Conservation (phyloP, 139 green algal species). For the Diplosphaera chodatii region DNA sequence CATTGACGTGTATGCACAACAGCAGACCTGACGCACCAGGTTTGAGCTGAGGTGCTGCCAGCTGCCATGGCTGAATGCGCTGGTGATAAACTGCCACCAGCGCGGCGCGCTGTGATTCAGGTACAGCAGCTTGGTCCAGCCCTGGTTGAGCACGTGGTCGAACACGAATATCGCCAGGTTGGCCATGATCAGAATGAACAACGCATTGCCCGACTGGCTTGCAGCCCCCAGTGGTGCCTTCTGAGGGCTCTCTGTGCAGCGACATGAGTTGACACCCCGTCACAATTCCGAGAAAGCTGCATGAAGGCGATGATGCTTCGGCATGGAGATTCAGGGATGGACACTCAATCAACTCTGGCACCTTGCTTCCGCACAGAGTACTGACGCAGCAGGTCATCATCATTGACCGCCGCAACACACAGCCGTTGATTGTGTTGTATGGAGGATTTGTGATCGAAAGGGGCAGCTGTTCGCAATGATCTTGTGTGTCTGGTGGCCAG, state of each 20-base stretch:
- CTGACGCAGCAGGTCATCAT: not conserved
- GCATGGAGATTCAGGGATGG: no score
- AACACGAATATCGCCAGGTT: not conserved
- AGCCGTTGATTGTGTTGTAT: not conserved
- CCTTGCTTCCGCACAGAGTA: no score
- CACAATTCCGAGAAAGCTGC: no score
- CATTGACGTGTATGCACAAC: no score
- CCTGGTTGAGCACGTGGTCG: not conserved
- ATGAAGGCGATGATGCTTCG: no score
- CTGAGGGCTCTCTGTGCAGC: not conserved
- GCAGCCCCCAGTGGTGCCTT: conserved; percentile 12
- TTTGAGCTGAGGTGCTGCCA: not conserved
- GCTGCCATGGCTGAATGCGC: not conserved
- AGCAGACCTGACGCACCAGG: not conserved
- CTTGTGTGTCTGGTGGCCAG: no score
- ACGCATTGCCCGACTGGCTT: not conserved
- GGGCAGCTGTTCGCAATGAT: no score
- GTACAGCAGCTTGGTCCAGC: not conserved
- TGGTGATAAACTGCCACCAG: not conserved
- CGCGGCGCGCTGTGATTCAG: not conserved
- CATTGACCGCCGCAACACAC: not conserved
- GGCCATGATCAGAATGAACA: not conserved
- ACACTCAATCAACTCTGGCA: no score
- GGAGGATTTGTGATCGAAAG: no score
- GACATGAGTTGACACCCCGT: no score